phyloP scores from a whole-genome alignment of 306 rosid genomes.

The Gleditsia sinensis region DNA sequence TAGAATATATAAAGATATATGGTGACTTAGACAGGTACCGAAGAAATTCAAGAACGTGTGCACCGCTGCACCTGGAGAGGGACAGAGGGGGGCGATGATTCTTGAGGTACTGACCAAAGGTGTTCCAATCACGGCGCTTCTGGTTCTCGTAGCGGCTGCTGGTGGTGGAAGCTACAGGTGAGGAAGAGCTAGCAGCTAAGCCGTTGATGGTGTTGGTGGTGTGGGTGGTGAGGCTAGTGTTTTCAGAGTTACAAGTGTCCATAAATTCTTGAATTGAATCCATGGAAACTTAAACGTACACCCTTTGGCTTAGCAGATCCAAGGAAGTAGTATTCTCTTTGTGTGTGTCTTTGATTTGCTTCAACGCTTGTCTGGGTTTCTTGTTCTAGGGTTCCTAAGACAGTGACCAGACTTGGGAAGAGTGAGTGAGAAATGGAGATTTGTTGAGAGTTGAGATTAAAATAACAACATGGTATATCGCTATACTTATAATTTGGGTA shows the following conservation, averaged over 20 bases:
- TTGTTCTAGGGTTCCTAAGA: slow-evolving; percentile 48
- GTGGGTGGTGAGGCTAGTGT: slow-evolving; percentile 33
- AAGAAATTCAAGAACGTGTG: slow-evolving; percentile 96
- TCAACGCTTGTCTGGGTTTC: slow-evolving; percentile 12
- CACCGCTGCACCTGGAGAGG: slow-evolving; percentile 93
- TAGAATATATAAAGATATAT: no score
- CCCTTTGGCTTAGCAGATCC: slow-evolving; percentile 37
- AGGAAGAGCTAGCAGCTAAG: slow-evolving; percentile 48
- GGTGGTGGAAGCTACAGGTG: slow-evolving; percentile 39
- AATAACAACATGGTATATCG: slow-evolving; percentile 17
- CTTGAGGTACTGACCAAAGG: slow-evolving; percentile 91
- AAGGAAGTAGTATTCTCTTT: slow-evolving; percentile 7
- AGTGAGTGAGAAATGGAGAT: slow-evolving; percentile 23
- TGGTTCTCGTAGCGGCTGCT: slow-evolving; percentile 97
- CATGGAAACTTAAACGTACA: slow-evolving; percentile 37
- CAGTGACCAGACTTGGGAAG: slow-evolving; percentile 37
- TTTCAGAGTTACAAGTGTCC: slow-evolving; percentile 54
- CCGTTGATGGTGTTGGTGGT: not conserved
- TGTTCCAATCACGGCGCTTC: slow-evolving; percentile 98
- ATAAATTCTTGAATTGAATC: slow-evolving; percentile 79
- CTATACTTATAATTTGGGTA: slow-evolving; percentile 44
- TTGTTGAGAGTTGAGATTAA: slow-evolving; percentile 10
- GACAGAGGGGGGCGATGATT: slow-evolving; percentile 95
- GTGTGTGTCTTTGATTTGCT: not conserved
- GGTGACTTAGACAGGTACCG: slow-evolving; percentile 35